These are phyloP conservation scores for Schizosaccharomyces osmophilus DNA, from an alignment of 805 yeast genomes.

Conservation along the genomic window DNA sequence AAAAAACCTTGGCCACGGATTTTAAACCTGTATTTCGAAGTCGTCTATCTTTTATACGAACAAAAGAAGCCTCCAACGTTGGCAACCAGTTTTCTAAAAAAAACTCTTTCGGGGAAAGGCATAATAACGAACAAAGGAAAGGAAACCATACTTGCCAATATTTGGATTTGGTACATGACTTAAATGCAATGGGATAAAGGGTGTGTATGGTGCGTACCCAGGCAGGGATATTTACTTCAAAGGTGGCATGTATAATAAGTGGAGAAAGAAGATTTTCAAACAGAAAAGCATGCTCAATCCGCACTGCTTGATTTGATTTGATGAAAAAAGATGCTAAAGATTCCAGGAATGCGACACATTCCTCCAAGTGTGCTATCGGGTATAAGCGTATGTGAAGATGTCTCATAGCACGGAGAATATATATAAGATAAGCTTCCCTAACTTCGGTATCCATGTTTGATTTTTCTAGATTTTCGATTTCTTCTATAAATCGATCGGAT, in stretches of 20 bases:
- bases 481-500: constrained; percentile 81
- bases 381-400: constrained; percentile 49
- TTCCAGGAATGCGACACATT: constrained; percentile 70
- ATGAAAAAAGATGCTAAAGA: constrained; percentile 67
- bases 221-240: constrained; percentile 85
- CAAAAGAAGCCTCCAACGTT: constrained; percentile 36
- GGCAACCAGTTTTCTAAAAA: constrained; percentile 51
- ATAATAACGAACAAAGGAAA: constrained; percentile 44
- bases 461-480: constrained; percentile 40
- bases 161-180: constrained; percentile 21
- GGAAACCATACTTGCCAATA: constrained; percentile 48
- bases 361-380: constrained; percentile 78
- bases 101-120: constrained; percentile 57
- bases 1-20: constrained; percentile 47
- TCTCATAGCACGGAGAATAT: constrained; percentile 79
- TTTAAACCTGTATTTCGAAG: constrained; percentile 34
- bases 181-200: constrained; percentile 28
- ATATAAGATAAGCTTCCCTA: constrained; percentile 37
- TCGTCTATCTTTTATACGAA: constrained; percentile 38
- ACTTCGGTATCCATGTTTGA: constrained; percentile 15
- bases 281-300: constrained; percentile 67
- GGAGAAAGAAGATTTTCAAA: constrained; percentile 52
- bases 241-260: constrained; percentile 62
- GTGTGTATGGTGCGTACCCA: constrained; percentile 66
- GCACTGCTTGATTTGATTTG: constrained; percentile 34